phyloP scores from a whole-genome alignment of 1,284 basidiomycete genomes.

The Irpex lacteus region DNA sequence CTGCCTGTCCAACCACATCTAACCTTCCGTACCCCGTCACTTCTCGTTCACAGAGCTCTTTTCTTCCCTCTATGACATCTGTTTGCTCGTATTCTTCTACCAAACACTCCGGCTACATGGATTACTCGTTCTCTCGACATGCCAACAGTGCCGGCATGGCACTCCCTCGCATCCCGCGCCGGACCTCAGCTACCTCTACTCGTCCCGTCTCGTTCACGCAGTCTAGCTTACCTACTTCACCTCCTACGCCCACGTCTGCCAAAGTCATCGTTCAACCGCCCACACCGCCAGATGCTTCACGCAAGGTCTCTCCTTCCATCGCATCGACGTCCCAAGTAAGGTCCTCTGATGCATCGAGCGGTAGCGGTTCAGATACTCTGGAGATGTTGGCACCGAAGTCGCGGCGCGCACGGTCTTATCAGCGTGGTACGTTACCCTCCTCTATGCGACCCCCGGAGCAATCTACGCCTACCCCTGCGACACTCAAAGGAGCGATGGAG shows the following conservation, averaged over 20 bases:
- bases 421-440: conserved; percentile 29
- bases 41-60: not conserved
- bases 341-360: conserved; percentile 4
- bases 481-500: conserved; percentile 23
- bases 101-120: conserved; percentile 9
- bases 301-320: not conserved
- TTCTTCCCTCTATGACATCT: conserved; percentile 11
- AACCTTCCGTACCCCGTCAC: conserved; percentile 4
- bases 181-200: conserved; percentile 6
- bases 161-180: conserved; percentile 13
- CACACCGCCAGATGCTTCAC: conserved; percentile 7
- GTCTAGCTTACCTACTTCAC: not conserved
- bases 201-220: not conserved
- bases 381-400: conserved; percentile 24
- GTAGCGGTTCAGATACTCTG: conserved; percentile 25
- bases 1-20: not conserved
- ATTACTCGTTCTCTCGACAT: conserved; percentile 10
- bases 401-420: conserved; percentile 31
- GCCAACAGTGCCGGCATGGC: conserved; percentile 13
- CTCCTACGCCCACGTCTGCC: conserved; percentile 1
- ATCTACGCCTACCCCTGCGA: conserved; percentile 40
- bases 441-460: conserved; percentile 36
- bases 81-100: conserved; percentile 10
- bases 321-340: conserved; percentile 7
- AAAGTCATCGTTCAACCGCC: conserved; percentile 16